Percentiles rank a stretch among this genome's conserved stretches.
These are phyloP conservation scores for Lachancea kluyveri DNA, from an alignment of 805 yeast species.

Conservation along the genomic window DNA sequence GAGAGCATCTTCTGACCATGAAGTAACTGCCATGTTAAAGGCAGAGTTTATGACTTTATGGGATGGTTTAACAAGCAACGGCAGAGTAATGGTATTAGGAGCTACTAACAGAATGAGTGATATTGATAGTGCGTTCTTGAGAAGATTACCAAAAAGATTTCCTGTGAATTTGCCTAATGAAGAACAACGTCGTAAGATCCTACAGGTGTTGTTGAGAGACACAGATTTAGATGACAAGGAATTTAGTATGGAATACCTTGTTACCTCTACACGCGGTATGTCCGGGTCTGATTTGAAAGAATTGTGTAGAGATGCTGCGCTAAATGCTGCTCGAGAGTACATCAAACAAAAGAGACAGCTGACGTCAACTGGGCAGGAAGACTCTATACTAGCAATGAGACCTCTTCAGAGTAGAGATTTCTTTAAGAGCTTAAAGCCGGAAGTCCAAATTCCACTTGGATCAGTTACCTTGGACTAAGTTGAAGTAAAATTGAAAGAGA, in stretches of 20 bases:
- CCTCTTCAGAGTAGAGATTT: constrained; percentile 65
- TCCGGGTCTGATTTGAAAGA: constrained; percentile 93
- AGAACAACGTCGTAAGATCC: constrained; percentile 62
- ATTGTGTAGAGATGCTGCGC: constrained; percentile 87
- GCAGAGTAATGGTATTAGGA: constrained; percentile 81
- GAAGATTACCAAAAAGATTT: constrained; percentile 90
- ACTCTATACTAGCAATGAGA: constrained; percentile 42
- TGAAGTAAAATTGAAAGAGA: neutral
- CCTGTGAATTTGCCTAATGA: constrained; percentile 67
- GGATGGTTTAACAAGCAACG: constrained; percentile 83
- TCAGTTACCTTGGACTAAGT: constrained; percentile 19
- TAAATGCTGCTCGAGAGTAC: constrained; percentile 81
- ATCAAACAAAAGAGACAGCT: constrained; percentile 51
- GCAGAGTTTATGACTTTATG: constrained; percentile 97
- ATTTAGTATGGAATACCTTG: constrained; percentile 59
- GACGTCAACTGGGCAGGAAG: constrained; percentile 26
- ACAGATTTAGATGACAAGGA: constrained; percentile 48
- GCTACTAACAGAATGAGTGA: constrained; percentile 92
- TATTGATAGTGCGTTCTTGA: constrained; percentile 84
- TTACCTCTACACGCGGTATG: constrained; percentile 58
- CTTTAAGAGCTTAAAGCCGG: constrained; percentile 31
- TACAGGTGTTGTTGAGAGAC: constrained; percentile 60
- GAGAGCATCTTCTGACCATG: constrained; percentile 80
- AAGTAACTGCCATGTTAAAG: constrained; percentile 87
- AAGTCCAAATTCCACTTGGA: constrained; percentile 18